These are phyloP conservation scores for Podospora conica DNA, from an alignment of 495 filamentous ascomycete species.

Conservation along the genomic window DNA sequence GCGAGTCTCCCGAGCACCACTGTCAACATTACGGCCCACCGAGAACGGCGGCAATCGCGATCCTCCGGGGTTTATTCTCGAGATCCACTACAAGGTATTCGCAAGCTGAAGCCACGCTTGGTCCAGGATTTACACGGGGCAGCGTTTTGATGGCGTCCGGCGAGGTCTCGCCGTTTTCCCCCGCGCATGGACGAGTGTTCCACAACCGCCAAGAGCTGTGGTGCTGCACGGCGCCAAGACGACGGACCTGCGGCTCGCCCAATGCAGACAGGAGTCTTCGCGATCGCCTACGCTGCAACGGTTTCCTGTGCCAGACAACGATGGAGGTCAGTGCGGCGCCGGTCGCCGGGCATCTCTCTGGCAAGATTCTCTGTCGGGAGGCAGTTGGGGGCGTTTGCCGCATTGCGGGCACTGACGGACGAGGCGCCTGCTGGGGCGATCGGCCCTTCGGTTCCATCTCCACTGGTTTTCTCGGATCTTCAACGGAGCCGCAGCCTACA, in stretches of 20 bases:
- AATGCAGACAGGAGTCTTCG: slow-evolving; percentile 24
- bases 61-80: background rate
- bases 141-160: background rate
- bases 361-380: background rate
- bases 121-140: background rate
- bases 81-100: background rate
- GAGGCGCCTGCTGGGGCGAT: slow-evolving; percentile 4
- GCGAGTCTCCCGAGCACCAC: background rate
- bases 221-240: slow-evolving; percentile 24
- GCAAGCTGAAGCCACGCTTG: background rate
- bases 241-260: slow-evolving; percentile 13
- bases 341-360: background rate
- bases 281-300: slow-evolving; percentile 19
- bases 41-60: background rate
- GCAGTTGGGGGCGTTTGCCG: background rate
- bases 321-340: slow-evolving; percentile 15
- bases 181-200: background rate
- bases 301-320: slow-evolving; percentile 11
- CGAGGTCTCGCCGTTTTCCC: background rate
- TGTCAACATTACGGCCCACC: background rate
- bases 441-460: slow-evolving; percentile 8
- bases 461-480: slow-evolving; percentile 4
- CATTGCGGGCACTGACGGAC: slow-evolving; percentile 24
- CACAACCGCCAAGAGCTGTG: slow-evolving; percentile 19
- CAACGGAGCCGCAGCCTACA: slow-evolving; percentile 19